phyloP scores from a whole-genome alignment of 192 early-diverging fungal genomes.

The Coemansia reversa region DNA sequence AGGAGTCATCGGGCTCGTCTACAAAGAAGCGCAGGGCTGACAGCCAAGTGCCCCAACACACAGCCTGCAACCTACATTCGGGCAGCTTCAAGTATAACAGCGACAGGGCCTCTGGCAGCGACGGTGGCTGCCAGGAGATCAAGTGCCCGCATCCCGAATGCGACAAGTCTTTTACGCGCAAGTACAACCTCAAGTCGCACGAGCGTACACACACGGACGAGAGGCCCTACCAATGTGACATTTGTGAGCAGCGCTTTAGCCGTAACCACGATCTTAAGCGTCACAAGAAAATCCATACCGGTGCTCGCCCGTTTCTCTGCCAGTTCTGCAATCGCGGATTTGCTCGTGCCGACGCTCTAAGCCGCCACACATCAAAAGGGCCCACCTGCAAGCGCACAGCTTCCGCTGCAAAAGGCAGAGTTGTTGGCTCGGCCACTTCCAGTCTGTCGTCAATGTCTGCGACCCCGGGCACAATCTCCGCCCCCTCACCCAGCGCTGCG shows the following conservation, averaged over 20 bases:
- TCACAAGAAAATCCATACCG: constrained; percentile 68
- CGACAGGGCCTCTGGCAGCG: background rate
- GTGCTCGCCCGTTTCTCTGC: constrained; percentile 62
- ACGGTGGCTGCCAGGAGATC: constrained; percentile 34
- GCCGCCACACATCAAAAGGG: constrained; percentile 49
- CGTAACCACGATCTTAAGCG: constrained; percentile 79
- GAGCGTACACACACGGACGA: constrained; percentile 75
- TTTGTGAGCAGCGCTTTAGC: constrained; percentile 67
- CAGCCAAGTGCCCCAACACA: background rate
- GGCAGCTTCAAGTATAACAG: background rate
- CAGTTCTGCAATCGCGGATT: constrained; percentile 53
- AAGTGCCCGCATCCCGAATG: constrained; percentile 72
- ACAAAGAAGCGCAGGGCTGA: constrained; percentile 26
- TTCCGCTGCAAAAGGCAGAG: constrained; percentile 11
- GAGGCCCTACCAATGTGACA: constrained; percentile 66
- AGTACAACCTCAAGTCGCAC: constrained; percentile 87
- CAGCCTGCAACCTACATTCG: constrained; percentile 2
- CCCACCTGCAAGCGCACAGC: constrained; percentile 50
- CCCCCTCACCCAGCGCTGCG: background rate
- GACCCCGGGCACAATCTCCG: background rate
- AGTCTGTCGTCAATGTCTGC: background rate
- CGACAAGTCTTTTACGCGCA: constrained; percentile 78
- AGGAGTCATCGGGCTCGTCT: background rate
- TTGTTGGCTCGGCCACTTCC: background rate
- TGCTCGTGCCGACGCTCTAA: constrained; percentile 49